These are phyloP conservation scores for Lithospermum erythrorhizon DNA, from an alignment of 257 asterid genomes.

Conservation along the genomic window DNA sequence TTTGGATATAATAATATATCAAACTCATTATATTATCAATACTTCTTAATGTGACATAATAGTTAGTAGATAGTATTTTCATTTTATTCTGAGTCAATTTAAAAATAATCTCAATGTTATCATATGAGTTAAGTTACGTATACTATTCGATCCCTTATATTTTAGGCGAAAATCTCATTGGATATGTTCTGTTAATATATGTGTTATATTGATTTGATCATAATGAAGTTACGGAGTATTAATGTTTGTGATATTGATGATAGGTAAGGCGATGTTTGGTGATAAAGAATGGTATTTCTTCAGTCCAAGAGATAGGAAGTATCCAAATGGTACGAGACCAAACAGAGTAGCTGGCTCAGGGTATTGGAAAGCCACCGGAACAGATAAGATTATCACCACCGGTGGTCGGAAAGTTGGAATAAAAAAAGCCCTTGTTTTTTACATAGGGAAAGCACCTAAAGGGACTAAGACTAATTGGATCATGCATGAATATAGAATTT, in stretches of 20 bases:
- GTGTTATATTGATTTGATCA: background rate
- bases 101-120: no score
- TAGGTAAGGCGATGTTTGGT: slow-evolving; percentile 71
- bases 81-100: no score
- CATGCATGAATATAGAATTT: slow-evolving; percentile 11
- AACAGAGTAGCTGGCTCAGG: slow-evolving; percentile 86
- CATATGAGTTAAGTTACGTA: no score
- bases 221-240: background rate
- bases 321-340: slow-evolving; percentile 87
- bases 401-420: slow-evolving; percentile 78
- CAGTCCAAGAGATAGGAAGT: slow-evolving; percentile 76
- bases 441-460: slow-evolving; percentile 13
- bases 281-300: slow-evolving; percentile 91
- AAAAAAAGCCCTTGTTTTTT: slow-evolving; percentile 27
- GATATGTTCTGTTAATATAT: no score
- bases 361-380: slow-evolving; percentile 93
- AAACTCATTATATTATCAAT: no score
- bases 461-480: slow-evolving; percentile 15
- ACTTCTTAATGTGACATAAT: no score
- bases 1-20: no score
- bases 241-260: background rate
- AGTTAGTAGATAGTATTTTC: no score
- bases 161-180: no score
- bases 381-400: slow-evolving; percentile 48
- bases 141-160: no score